Evolutionary conservation across 2,329 filamentous ascomycete genomes (phyloP).

Genomic region (Mollisiaceae sp.): DNA sequence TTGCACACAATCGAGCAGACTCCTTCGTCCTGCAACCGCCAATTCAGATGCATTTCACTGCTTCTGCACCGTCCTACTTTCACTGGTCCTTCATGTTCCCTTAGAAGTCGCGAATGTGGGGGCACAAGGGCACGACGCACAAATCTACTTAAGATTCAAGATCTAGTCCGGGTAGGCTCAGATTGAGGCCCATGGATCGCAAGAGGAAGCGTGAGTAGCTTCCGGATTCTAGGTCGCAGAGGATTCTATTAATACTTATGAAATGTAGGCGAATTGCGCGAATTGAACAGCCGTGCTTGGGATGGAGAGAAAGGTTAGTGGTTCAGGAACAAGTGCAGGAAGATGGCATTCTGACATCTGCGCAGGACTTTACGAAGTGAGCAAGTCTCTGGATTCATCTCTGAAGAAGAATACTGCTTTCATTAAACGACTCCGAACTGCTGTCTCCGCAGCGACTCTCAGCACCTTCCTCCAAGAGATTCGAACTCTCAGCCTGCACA

Average conservation of each 20-base stretch:
- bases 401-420: constrained; percentile 98
- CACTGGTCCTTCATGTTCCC: constrained; percentile 42
- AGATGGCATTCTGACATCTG: constrained; percentile 26
- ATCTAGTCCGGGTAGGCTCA: constrained; percentile 32
- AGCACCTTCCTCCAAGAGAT: constrained; percentile 89
- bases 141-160: constrained; percentile 30
- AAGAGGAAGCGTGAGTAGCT: constrained; percentile 62
- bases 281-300: constrained; percentile 88
- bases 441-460: constrained; percentile 79
- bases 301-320: constrained; percentile 79
- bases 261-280: constrained; percentile 80
- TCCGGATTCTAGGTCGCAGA: not conserved
- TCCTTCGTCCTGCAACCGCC: constrained; percentile 23
- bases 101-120: constrained; percentile 45
- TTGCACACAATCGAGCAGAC: constrained; percentile 23
- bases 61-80: constrained; percentile 39
- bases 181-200: constrained; percentile 62
- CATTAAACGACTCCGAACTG: constrained; percentile 93
- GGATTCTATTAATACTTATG: constrained; percentile 28
- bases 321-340: constrained; percentile 6
- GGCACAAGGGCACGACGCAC: constrained; percentile 39
- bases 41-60: constrained; percentile 45
- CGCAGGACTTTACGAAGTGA: constrained; percentile 53
- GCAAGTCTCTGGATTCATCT: constrained; percentile 85
- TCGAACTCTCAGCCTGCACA: constrained; percentile 86